Evolutionary conservation across 306 rosid species (phyloP).

Genomic region (Dryas alaskensis): DNA sequence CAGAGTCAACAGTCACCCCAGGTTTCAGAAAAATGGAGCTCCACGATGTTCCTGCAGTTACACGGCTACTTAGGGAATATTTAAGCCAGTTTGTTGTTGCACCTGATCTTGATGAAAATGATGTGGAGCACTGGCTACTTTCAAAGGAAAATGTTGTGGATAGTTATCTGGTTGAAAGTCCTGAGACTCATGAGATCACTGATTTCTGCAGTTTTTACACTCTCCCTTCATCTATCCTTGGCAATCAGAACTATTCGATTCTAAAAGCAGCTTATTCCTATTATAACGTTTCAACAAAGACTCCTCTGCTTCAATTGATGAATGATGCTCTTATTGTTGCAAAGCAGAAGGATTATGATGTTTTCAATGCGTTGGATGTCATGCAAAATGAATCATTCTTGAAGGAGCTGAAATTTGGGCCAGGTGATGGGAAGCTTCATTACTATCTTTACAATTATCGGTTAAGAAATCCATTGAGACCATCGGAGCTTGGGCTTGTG

Average conservation of each 20-base stretch:
- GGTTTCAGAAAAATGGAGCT: slow-evolving; percentile 91
- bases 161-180: slow-evolving; percentile 89
- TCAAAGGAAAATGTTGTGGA: slow-evolving; percentile 76
- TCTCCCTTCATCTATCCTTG: slow-evolving; percentile 68
- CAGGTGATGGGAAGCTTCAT: slow-evolving; percentile 68
- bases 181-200: slow-evolving; percentile 74
- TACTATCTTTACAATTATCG: slow-evolving; percentile 66
- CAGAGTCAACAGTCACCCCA: slow-evolving; percentile 73
- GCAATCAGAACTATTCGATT: slow-evolving; percentile 46
- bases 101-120: slow-evolving; percentile 82
- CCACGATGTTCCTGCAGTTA: slow-evolving; percentile 85
- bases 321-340: slow-evolving; percentile 63
- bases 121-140: slow-evolving; percentile 95
- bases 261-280: slow-evolving; percentile 66
- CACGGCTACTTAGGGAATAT: slow-evolving; percentile 72
- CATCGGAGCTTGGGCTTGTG: slow-evolving; percentile 67
- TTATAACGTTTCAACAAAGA: slow-evolving; percentile 50
- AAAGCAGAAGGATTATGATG: slow-evolving; percentile 49
- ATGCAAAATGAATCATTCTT: slow-evolving; percentile 59
- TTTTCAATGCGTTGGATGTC: slow-evolving; percentile 71
- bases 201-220: slow-evolving; percentile 97
- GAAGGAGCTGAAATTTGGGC: slow-evolving; percentile 67
- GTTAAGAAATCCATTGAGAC: slow-evolving; percentile 41
- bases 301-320: slow-evolving; percentile 63
- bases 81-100: slow-evolving; percentile 72